Evolutionary conservation across 495 filamentous ascomycete genomes (phyloP).

Genomic region (Trypethelium eluteriae): DNA sequence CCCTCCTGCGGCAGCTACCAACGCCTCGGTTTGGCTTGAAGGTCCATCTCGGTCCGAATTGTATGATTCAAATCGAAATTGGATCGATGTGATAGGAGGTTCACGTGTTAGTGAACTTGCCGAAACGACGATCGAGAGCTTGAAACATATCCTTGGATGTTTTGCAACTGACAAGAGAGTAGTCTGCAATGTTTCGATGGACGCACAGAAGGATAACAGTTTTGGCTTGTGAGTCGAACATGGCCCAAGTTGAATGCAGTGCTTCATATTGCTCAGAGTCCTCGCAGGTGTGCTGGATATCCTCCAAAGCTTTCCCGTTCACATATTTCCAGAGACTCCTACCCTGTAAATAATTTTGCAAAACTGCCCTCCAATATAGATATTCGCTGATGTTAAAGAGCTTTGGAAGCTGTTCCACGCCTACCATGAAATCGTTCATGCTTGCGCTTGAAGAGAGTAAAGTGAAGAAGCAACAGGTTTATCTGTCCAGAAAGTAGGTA

Average conservation of each 20-base stretch:
- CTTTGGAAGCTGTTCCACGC: background rate
- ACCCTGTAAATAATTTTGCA: background rate
- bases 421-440: conserved; percentile 5
- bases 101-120: background rate
- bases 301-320: conserved; percentile 5
- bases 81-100: background rate
- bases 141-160: conserved; percentile 6
- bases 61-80: background rate
- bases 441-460: background rate
- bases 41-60: no score
- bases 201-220: background rate
- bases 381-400: conserved; percentile 2
- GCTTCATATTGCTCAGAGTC: conserved; percentile 7
- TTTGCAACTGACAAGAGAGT: conserved; percentile 5
- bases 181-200: background rate
- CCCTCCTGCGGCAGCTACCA: no score
- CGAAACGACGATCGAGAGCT: conserved; percentile 1
- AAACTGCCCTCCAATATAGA: background rate
- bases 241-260: background rate
- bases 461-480: background rate
- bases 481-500: no score
- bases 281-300: conserved; percentile 3
- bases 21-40: no score
- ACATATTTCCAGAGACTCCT: conserved; percentile 5
- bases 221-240: conserved; percentile 6